Base-by-base conservation (phyloP, 2,329 filamentous ascomycete genomes). In the Pseudopyricularia cyperi region DNA sequence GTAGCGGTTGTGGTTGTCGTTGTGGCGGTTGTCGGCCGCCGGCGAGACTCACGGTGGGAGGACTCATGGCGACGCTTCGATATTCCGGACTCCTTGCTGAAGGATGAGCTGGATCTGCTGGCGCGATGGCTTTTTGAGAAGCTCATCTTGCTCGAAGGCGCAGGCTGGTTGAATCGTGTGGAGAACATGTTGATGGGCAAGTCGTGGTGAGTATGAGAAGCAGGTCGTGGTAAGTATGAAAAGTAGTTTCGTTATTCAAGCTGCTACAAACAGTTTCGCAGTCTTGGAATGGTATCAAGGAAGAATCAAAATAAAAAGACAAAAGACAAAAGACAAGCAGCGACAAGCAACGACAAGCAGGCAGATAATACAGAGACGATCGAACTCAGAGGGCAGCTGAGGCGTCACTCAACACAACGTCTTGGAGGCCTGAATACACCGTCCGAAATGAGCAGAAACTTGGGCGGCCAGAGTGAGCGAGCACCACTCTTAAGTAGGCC, bases 11-110 rank as follows among this genome's bases (percentile, higher is more conserved):
- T 66, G 48, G 69, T 68, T 1, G 66, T 66, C 49, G 69, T 68
- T 1, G 73, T 70, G 51, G 71, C 67, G 9, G 75, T 77, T 3
- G 70, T 68, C 32, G 73, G 71, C 17, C 75, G 71, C 34, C 74
- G 71, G 44, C 69, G 69, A 53, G 71, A 68, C 46, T 79, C 76
- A 62, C 75, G 74, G 55, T 75, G 73, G 53, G 71, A 68, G 53
- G 71, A 68, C 46, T 79, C 76, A 62, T 75, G 74, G 55, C 75
- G 73, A 57, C 71, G 67, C 62, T 80, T 80, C 28, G 73, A 73
- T 15, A 80, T 66, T 2, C 77, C 76, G 42, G 69, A 66, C 24
- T 73, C 72, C 56, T 76, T 79, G 62, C 69, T 75, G 60, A 80
- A 78, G 1, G 76, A 79, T 2, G 74, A 69, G 59, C 65, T 76